These are phyloP conservation scores for Solanum hybrid DNA, from an alignment of 305 asterid genomes.

Conservation along the genomic window DNA sequence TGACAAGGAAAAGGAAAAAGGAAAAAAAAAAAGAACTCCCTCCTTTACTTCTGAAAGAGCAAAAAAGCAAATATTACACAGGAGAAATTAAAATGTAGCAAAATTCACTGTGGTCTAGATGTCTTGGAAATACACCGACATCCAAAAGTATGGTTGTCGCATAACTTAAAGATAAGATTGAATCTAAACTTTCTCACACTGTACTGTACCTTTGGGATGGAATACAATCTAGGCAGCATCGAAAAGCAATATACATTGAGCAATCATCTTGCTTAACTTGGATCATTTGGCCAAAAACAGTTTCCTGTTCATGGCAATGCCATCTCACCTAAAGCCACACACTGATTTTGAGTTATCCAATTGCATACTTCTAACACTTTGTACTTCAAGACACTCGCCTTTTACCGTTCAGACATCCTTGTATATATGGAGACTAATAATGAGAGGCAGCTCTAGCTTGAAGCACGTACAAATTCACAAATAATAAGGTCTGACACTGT, in stretches of 20 bases:
- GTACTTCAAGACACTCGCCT: not conserved
- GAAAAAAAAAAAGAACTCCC: not conserved
- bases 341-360: not conserved
- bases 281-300: constrained; percentile 9
- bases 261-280: constrained; percentile 7
- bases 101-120: constrained; percentile 18
- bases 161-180: not conserved
- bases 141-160: constrained; percentile 9
- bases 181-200: constrained; percentile 1
- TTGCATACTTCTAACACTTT: not conserved
- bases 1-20: not conserved
- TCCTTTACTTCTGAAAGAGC: not conserved
- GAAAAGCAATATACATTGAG: constrained; percentile 18
- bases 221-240: constrained; percentile 10
- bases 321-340: constrained; percentile 5
- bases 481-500: not conserved
- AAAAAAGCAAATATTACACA: not conserved
- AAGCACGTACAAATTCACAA: not conserved
- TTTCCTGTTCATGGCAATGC: constrained; percentile 15
- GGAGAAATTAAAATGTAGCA: constrained; percentile 20
- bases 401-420: not conserved
- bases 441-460: not conserved
- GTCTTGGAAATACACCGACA: constrained; percentile 21
- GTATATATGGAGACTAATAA: not conserved
- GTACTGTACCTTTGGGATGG: constrained; percentile 31